Conservation (phyloP, 352 stramenopile species). For the Pythium brassicae region DNA sequence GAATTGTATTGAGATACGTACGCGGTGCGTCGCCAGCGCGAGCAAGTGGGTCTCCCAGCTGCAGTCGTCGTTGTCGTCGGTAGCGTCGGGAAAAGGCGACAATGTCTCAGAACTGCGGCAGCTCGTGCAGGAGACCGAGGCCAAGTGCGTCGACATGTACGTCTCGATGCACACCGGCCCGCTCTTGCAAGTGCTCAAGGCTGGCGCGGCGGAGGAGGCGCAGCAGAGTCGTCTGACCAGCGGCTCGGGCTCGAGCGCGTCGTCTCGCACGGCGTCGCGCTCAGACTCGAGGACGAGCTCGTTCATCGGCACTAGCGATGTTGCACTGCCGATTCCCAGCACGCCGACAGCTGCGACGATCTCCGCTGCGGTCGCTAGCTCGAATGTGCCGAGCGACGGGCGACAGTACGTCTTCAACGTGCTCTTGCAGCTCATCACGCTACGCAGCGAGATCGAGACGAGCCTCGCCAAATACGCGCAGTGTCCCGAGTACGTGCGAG, state of each 20-base stretch:
- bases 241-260: conserved; percentile 7
- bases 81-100: conserved; percentile 10
- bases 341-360: conserved; percentile 18
- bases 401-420: conserved; percentile 83
- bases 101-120: conserved; percentile 25
- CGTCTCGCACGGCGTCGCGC: conserved; percentile 25
- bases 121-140: conserved; percentile 39
- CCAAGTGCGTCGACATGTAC: conserved; percentile 60
- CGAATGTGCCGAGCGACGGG: conserved; percentile 37
- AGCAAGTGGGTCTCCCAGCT: conserved; percentile 46
- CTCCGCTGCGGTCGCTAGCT: conserved; percentile 7
- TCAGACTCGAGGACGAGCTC: conserved; percentile 26
- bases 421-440: conserved; percentile 66
- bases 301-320: conserved; percentile 14
- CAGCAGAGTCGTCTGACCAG: conserved; percentile 18
- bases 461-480: conserved; percentile 53
- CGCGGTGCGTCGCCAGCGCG: conserved; percentile 40
- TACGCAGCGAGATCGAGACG: conserved; percentile 68
- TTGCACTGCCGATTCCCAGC: conserved; percentile 17
- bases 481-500: conserved; percentile 51
- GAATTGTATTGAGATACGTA: conserved; percentile 68
- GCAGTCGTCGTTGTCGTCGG: conserved; percentile 10
- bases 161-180: conserved; percentile 45
- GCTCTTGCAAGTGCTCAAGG: conserved; percentile 41
- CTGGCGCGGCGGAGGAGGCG: conserved; percentile 44